Conservation (phyloP, 257 asterid genomes). For the Anisodus acutangulus region DNA sequence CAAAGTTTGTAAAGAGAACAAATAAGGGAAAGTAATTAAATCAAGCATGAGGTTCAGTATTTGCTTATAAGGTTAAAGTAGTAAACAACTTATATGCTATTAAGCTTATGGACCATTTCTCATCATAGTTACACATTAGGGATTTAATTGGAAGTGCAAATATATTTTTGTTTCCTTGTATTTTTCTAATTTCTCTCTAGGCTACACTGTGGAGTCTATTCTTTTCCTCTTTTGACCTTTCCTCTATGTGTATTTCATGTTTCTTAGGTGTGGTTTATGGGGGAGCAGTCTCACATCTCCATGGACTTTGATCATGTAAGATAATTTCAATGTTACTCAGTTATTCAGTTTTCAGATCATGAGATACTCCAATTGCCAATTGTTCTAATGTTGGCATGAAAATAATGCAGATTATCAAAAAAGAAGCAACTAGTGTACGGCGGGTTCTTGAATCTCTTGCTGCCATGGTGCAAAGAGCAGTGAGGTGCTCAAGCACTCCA, state of each 20-base stretch:
- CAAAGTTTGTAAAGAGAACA: constrained; percentile 10
- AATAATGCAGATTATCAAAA: constrained; percentile 42
- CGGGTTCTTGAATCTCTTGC: background rate
- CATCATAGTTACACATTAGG: constrained; percentile 11
- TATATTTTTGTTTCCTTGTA: background rate
- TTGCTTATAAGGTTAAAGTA: constrained; percentile 19
- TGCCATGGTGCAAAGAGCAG: constrained; percentile 64
- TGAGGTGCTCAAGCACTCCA: constrained; percentile 65
- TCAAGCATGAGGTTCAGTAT: constrained; percentile 26
- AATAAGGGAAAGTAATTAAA: background rate
- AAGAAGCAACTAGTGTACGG: too few species aligned
- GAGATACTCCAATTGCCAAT: constrained; percentile 13
- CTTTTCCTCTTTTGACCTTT: constrained; percentile 3
- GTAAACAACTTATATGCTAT: constrained; percentile 19
- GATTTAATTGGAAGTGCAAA: background rate
- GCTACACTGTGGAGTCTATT: constrained; percentile 21
- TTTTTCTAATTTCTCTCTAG: background rate
- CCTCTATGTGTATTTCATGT: background rate
- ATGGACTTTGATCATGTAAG: constrained; percentile 61
- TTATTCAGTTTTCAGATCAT: constrained; percentile 3
- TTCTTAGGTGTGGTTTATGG: constrained; percentile 53
- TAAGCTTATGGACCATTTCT: background rate
- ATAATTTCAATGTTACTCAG: constrained; percentile 26
- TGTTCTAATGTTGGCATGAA: constrained; percentile 21
- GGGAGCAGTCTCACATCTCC: constrained; percentile 55